A percentile compares a stretch with the other conserved stretches of the same genome.
Conservation (phyloP, 140 eudicot species). For the Erigeron philadelphicus region DNA sequence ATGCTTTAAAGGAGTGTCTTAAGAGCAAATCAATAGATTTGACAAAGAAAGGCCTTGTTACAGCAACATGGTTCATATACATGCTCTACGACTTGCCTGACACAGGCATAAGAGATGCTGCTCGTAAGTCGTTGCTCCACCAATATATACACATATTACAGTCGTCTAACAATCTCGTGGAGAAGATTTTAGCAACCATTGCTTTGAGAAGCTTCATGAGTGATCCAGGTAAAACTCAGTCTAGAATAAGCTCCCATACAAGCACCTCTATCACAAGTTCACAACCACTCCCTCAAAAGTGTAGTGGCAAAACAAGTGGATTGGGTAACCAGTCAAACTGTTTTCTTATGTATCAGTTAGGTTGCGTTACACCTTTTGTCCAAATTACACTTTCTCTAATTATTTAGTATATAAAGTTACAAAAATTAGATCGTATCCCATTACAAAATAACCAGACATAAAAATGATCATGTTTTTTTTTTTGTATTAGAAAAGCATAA, state of each 20-base stretch:
- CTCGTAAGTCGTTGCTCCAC: slow-evolving; percentile 54
- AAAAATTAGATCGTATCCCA: no score
- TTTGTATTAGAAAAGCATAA: no score
- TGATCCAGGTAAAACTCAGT: slow-evolving; percentile 50
- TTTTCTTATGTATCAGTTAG: no score
- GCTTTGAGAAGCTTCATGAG: slow-evolving; percentile 63
- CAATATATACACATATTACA: slow-evolving; percentile 58
- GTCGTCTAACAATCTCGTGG: slow-evolving; percentile 64
- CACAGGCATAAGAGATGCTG: slow-evolving; percentile 58
- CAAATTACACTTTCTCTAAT: no score
- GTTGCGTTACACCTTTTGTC: no score
- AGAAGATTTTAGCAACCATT: slow-evolving; percentile 65
- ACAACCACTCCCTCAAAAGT: no score
- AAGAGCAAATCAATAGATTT: slow-evolving; percentile 58
- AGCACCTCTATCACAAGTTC: no score
- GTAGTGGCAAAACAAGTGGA: no score
- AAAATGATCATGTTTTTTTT: no score
- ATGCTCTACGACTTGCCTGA: slow-evolving; percentile 64
- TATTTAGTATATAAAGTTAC: no score
- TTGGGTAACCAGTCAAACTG: no score
- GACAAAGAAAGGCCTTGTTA: slow-evolving; percentile 53
- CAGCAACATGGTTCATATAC: slow-evolving; percentile 66
- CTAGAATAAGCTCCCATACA: background rate
- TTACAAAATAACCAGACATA: no score
- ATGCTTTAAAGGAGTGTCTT: slow-evolving; percentile 60